Conservation (phyloP, 805 yeast genomes). For the Starmerella sp. region DNA sequence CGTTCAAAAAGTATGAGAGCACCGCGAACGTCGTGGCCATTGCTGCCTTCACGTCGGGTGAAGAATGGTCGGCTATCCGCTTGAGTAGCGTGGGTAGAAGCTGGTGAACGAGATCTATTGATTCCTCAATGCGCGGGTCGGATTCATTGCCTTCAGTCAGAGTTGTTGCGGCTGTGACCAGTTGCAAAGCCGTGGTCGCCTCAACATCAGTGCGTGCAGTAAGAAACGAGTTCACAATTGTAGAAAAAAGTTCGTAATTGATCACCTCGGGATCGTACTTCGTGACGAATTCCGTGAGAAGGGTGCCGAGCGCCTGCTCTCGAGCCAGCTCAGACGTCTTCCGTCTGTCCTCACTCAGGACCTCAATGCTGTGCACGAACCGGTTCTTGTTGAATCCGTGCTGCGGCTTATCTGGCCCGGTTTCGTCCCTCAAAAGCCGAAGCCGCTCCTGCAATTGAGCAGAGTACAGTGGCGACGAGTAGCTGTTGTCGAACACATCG, state of each 20-base stretch:
- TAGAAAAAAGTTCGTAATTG: constrained; percentile 15
- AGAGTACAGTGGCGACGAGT: constrained; percentile 20
- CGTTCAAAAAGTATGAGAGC: constrained; percentile 25
- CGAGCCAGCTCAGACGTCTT: constrained; percentile 26
- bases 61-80: constrained; percentile 3
- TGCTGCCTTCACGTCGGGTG: constrained; percentile 19
- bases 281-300: constrained; percentile 24
- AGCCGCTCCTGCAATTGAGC: constrained; percentile 21
- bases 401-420: neutral
- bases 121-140: constrained; percentile 14
- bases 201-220: constrained; percentile 26
- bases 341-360: constrained; percentile 25
- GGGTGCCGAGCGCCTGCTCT: constrained; percentile 26
- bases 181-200: constrained; percentile 25
- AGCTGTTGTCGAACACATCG: constrained; percentile 9
- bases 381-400: constrained; percentile 11
- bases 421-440: constrained; percentile 9
- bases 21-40: constrained; percentile 24
- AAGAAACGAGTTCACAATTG: constrained; percentile 22
- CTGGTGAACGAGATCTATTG: constrained; percentile 17
- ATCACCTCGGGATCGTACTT: constrained; percentile 28
- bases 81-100: constrained; percentile 12
- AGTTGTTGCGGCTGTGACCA: constrained; percentile 23
- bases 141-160: constrained; percentile 22
- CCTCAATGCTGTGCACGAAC: constrained; percentile 22